Evolutionary conservation across 2,329 filamentous ascomycete species (phyloP).

Genomic region (Kalmusia sp.): DNA sequence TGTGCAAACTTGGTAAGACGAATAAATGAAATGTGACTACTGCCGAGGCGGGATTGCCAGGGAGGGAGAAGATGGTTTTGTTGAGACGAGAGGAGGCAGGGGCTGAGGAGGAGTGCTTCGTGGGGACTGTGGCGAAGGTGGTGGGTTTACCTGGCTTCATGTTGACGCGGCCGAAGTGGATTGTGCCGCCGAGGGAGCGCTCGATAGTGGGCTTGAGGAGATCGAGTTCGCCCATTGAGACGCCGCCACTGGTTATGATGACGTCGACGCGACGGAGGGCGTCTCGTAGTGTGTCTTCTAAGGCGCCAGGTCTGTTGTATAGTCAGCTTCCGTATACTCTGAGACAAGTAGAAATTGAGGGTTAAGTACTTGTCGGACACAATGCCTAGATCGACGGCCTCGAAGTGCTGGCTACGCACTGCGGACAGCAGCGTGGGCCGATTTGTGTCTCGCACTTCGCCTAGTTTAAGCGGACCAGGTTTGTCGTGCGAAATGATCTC

Average conservation of each 20-base stretch:
- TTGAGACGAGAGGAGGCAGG: conserved; percentile 62
- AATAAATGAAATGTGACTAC: conserved; percentile 95
- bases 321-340: neutral
- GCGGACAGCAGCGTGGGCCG: conserved; percentile 85
- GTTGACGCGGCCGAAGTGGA: conserved; percentile 92
- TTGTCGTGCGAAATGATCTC: conserved; percentile 82
- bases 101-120: conserved; percentile 58
- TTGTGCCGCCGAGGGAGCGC: conserved; percentile 84
- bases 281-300: conserved; percentile 79
- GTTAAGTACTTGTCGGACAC: conserved; percentile 68
- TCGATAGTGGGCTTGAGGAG: conserved; percentile 96
- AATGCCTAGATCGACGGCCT: conserved; percentile 85
- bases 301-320: conserved; percentile 63
- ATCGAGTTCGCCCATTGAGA: conserved; percentile 97
- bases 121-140: conserved; percentile 88
- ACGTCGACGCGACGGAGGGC: conserved; percentile 79
- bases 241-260: conserved; percentile 90
- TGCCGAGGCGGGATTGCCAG: conserved; percentile 92
- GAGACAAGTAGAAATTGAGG: neutral
- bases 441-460: conserved; percentile 94
- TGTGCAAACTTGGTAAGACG: conserved; percentile 85
- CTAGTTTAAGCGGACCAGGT: conserved; percentile 68
- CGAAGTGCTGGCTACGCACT: conserved; percentile 75
- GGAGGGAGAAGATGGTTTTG: conserved; percentile 85
- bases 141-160: conserved; percentile 99